Evolutionary conservation across 1,139 yeast genomes (phyloP).

Genomic region (Fermentozyma sake): DNA sequence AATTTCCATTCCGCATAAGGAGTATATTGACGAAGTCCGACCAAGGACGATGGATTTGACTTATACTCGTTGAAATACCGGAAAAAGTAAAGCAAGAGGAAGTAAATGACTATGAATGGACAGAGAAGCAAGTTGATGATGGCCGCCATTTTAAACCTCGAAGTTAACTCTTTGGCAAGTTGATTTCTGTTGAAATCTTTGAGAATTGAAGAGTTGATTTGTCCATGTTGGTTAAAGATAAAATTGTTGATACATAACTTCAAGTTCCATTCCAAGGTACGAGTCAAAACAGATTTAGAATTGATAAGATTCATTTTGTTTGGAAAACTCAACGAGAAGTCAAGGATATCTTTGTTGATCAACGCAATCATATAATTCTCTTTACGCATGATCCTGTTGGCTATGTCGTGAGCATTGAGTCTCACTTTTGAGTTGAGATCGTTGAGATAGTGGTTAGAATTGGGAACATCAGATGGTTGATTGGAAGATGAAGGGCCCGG

Average conservation of each 20-base stretch:
- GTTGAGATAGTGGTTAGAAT: constrained; percentile 35
- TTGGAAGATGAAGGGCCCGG: too few relatives aligned
- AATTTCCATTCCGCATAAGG: constrained; percentile 95
- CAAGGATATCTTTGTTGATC: constrained; percentile 72
- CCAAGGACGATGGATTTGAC: constrained; percentile 78
- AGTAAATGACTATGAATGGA: constrained; percentile 81
- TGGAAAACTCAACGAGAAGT: constrained; percentile 47
- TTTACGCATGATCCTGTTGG: constrained; percentile 91
- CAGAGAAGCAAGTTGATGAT: constrained; percentile 74
- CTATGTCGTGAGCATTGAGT: constrained; percentile 89
- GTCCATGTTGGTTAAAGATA: constrained; percentile 81
- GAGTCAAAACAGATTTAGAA: constrained; percentile 54
- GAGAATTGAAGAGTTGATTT: constrained; percentile 67
- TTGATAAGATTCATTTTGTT: constrained; percentile 14
- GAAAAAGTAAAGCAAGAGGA: constrained; percentile 78
- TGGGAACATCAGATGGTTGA: too few relatives aligned
- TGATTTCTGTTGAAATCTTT: constrained; percentile 68
- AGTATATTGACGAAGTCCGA: constrained; percentile 79
- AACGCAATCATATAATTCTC: constrained; percentile 91
- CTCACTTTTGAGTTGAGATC: constrained; percentile 68
- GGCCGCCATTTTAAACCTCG: constrained; percentile 85
- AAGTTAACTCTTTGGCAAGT: constrained; percentile 63
- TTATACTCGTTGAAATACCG: constrained; percentile 90
- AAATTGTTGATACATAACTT: constrained; percentile 84
- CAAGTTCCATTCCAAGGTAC: constrained; percentile 91